Evolutionary conservation across 345 rosid genomes (phyloP).

Genomic region (Jatropha curcas): DNA sequence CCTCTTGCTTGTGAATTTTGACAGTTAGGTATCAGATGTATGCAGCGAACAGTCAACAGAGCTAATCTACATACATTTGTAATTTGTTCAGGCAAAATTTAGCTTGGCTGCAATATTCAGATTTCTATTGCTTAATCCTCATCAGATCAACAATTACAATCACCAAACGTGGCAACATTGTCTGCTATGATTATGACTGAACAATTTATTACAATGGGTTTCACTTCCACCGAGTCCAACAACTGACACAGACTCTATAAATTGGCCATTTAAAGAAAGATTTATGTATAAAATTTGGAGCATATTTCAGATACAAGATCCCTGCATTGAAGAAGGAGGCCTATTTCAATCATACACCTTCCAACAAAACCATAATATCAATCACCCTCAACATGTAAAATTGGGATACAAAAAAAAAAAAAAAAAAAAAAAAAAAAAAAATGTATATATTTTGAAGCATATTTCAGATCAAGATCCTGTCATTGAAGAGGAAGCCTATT

Average conservation of each 20-base stretch:
- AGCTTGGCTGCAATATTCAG: not conserved
- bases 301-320: slow-evolving; percentile 34
- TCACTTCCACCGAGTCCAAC: slow-evolving; percentile 26
- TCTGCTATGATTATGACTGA: slow-evolving; percentile 8
- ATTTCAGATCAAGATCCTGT: no score
- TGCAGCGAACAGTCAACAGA: not conserved
- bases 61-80: not conserved
- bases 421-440: not conserved
- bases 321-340: slow-evolving; percentile 16
- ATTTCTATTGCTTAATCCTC: not conserved
- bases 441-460: no score
- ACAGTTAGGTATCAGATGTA: not conserved
- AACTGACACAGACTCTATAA: slow-evolving; percentile 25
- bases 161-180: no score
- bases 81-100: not conserved
- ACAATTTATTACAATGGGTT: slow-evolving; percentile 14
- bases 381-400: slow-evolving; percentile 29
- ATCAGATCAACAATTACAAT: not conserved
- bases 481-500: no score
- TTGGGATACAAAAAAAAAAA: no score
- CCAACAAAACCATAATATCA: slow-evolving; percentile 21
- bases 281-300: slow-evolving; percentile 41
- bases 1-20: no score
- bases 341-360: slow-evolving; percentile 20
- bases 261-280: slow-evolving; percentile 31